phyloP scores from a whole-genome alignment of 768 basidiomycete species.

The Phlegmacium glaucopus region DNA sequence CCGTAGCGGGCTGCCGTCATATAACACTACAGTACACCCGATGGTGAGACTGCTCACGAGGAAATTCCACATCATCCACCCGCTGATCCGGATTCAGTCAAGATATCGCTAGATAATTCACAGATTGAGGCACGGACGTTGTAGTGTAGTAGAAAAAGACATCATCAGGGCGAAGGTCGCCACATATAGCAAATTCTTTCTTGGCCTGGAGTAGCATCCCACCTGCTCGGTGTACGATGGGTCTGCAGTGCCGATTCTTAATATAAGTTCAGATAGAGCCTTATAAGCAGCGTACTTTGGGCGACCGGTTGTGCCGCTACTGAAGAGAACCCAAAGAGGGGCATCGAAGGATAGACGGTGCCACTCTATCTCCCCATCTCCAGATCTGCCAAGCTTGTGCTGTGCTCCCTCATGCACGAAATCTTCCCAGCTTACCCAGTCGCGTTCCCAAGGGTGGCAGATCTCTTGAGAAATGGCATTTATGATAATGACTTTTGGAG shows the following conservation, averaged over 20 bases:
- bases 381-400: slow-evolving; percentile 43
- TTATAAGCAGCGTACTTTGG: slow-evolving; percentile 48
- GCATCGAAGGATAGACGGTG: slow-evolving; percentile 60
- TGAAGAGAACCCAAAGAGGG: slow-evolving; percentile 87
- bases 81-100: slow-evolving; percentile 36
- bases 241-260: slow-evolving; percentile 36
- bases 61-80: slow-evolving; percentile 95
- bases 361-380: slow-evolving; percentile 63
- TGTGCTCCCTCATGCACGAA: slow-evolving; percentile 48
- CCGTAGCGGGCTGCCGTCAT: slow-evolving; percentile 77
- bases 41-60: slow-evolving; percentile 61
- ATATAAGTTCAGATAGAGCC: slow-evolving; percentile 3
- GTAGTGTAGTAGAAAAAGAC: slow-evolving; percentile 85
- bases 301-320: slow-evolving; percentile 77
- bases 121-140: slow-evolving; percentile 44
- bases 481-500: slow-evolving; percentile 57
- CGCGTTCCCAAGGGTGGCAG: slow-evolving; percentile 36
- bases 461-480: slow-evolving; percentile 37
- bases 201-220: slow-evolving; percentile 74
- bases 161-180: slow-evolving; percentile 60
- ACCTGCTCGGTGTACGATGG: slow-evolving; percentile 76
- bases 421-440: slow-evolving; percentile 53
- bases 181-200: slow-evolving; percentile 70
- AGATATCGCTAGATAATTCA: slow-evolving; percentile 6
- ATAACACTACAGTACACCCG: slow-evolving; percentile 72